Evolutionary conservation across 2,329 filamentous ascomycete genomes (phyloP).

Genomic region (Colletotrichum nymphaeae): DNA sequence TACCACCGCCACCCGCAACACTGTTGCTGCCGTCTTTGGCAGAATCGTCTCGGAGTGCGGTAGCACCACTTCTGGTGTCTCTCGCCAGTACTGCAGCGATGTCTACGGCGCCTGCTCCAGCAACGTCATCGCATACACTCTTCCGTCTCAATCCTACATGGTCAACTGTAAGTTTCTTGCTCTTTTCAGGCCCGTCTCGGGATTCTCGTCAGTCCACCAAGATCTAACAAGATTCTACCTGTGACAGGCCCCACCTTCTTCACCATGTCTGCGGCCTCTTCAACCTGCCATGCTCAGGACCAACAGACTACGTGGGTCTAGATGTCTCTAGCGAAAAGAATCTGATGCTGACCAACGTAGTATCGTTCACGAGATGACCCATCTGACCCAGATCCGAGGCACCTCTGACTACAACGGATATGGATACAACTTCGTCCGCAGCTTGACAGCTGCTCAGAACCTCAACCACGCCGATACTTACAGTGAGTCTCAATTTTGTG

Average conservation of each 20-base stretch:
- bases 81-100: constrained; percentile 70
- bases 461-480: constrained; percentile 73
- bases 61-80: constrained; percentile 58
- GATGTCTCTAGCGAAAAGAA: neutral
- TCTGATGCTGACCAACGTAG: neutral
- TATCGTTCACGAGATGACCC: constrained; percentile 74
- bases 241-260: constrained; percentile 19
- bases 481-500: constrained; percentile 48
- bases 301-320: constrained; percentile 64
- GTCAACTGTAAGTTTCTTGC: constrained; percentile 61
- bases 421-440: constrained; percentile 60
- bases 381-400: constrained; percentile 65
- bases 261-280: constrained; percentile 13
- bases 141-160: constrained; percentile 64
- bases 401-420: constrained; percentile 68
- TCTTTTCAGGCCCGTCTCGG: neutral
- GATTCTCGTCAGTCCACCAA: neutral
- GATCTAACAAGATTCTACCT: neutral
- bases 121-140: constrained; percentile 70
- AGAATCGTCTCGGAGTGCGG: constrained; percentile 65
- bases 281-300: constrained; percentile 26
- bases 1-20: constrained; percentile 53
- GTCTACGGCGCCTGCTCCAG: constrained; percentile 60
- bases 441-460: constrained; percentile 60
- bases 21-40: constrained; percentile 63